These are phyloP conservation scores for Petunia hybrid DNA, from an alignment of 305 asterid genomes.

Conservation along the genomic window DNA sequence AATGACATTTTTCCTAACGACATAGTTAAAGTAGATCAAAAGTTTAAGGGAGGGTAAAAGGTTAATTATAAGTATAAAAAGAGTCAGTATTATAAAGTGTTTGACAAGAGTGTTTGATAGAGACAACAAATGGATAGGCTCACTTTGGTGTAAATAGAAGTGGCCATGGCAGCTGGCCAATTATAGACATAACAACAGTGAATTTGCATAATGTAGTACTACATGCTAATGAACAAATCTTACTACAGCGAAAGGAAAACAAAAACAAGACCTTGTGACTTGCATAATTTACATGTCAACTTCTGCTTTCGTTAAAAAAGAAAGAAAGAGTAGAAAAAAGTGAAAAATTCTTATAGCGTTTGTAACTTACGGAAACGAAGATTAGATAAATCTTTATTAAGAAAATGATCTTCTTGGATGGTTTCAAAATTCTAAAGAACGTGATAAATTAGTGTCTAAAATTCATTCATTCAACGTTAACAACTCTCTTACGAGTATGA, in stretches of 20 bases:
- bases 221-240: background rate
- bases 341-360: too few relatives aligned
- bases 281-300: too few relatives aligned
- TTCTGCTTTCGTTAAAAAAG: too few relatives aligned
- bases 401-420: too few relatives aligned
- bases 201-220: background rate
- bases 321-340: too few relatives aligned
- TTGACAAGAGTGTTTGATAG: background rate
- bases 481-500: too few relatives aligned
- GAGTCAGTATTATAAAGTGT: background rate
- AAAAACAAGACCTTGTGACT: too few relatives aligned
- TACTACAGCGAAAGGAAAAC: background rate
- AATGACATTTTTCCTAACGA: constrained; percentile 34
- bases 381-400: too few relatives aligned
- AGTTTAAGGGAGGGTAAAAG: background rate
- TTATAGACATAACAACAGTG: background rate
- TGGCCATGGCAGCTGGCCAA: background rate
- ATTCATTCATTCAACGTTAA: too few relatives aligned
- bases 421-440: too few relatives aligned
- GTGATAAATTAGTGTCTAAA: too few relatives aligned
- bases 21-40: background rate
- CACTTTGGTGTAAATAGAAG: background rate
- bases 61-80: background rate
- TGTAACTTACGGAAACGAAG: too few relatives aligned
- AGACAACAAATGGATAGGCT: background rate